phyloP scores from a whole-genome alignment of 23 red algal species.

The Agarophyton chilense region DNA sequence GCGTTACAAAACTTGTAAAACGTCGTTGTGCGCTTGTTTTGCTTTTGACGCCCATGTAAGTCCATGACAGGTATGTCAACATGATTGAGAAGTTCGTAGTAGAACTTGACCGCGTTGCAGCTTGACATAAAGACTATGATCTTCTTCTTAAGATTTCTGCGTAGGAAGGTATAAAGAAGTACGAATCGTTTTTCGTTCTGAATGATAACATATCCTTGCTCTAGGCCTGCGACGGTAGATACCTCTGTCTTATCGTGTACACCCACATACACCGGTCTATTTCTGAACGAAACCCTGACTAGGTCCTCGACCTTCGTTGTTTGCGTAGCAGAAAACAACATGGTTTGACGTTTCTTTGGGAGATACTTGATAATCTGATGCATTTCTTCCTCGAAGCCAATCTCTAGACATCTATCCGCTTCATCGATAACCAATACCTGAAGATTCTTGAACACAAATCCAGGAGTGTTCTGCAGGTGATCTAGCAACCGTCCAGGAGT shows the following conservation, averaged over 20 bases:
- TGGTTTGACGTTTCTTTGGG: slow-evolving; percentile 90
- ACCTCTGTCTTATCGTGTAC: slow-evolving; percentile 82
- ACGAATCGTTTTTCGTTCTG: slow-evolving; percentile 86
- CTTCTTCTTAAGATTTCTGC: slow-evolving; percentile 97
- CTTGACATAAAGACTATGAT: slow-evolving; percentile 99
- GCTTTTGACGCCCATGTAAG: slow-evolving; percentile 97
- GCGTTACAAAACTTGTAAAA: slow-evolving; percentile 97
- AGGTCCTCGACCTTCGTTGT: slow-evolving; percentile 99
- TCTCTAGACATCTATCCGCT: slow-evolving; percentile 95
- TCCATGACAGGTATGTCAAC: slow-evolving; percentile 98
- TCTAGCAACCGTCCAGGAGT: slow-evolving; percentile 97
- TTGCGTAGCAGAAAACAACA: slow-evolving; percentile 98
- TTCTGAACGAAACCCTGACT: slow-evolving; percentile 87
- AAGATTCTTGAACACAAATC: slow-evolving; percentile 87
- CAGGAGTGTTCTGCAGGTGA: slow-evolving; percentile 94
- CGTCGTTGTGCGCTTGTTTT: slow-evolving; percentile 94
- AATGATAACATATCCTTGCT: slow-evolving; percentile 95
- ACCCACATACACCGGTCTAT: slow-evolving; percentile 94
- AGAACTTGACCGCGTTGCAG: slow-evolving; percentile 99
- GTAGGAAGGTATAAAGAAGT: slow-evolving; percentile 95
- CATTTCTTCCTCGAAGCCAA: slow-evolving; percentile 99
- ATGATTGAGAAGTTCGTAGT: slow-evolving; percentile 95
- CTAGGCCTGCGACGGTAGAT: slow-evolving; percentile 88
- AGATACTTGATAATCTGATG: slow-evolving; percentile 89
- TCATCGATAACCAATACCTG: slow-evolving; percentile 90